Evolutionary conservation across 2,329 filamentous ascomycete genomes (phyloP).

Genomic region (Monosporascus ibericus): DNA sequence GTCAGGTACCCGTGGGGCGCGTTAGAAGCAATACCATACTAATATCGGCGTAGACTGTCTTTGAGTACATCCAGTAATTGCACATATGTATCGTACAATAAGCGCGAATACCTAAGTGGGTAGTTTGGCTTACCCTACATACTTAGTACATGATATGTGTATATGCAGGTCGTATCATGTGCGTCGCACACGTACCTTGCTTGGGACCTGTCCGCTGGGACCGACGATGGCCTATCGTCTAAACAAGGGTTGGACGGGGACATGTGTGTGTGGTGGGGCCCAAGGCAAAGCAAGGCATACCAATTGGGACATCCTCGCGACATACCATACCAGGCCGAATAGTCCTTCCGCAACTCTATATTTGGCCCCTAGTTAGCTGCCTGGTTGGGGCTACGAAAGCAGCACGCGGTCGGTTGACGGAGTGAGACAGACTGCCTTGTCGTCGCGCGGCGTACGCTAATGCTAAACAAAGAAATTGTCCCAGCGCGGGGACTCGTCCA

Average conservation of each 20-base stretch:
- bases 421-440: neutral
- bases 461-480: too few species aligned
- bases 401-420: too few species aligned
- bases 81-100: neutral
- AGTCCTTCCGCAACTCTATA: too few species aligned
- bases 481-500: neutral
- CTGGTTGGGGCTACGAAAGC: too few species aligned
- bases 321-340: too few species aligned
- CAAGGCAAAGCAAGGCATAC: neutral
- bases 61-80: too few species aligned
- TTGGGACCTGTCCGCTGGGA: neutral
- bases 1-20: too few species aligned
- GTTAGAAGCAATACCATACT: too few species aligned
- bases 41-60: too few species aligned
- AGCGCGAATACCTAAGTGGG: neutral
- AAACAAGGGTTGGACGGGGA: neutral
- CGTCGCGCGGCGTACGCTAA: neutral
- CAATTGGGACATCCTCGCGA: too few species aligned
- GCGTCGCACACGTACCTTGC: neutral
- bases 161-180: neutral
- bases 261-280: neutral
- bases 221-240: neutral
- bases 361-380: too few species aligned
- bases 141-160: neutral
- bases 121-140: neutral